Evolutionary conservation across 2,329 filamentous ascomycete species (phyloP).

Genomic region (Pseudocercospora crystallina): DNA sequence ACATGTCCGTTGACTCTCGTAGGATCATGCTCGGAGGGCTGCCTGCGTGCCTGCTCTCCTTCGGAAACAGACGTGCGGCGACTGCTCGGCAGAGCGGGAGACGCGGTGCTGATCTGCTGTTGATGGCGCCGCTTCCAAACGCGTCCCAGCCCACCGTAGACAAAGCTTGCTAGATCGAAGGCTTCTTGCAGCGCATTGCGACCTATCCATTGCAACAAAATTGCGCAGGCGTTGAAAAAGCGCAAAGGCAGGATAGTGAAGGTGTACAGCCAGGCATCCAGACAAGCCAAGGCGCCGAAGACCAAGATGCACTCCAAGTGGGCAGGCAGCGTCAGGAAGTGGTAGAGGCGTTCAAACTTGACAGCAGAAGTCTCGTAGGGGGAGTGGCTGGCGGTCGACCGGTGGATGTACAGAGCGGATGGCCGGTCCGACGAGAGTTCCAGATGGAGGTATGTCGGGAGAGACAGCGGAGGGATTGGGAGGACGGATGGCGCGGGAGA

Average conservation of each 20-base stretch:
- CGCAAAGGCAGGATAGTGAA: constrained; percentile 92
- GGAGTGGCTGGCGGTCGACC: constrained; percentile 56
- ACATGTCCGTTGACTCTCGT: constrained; percentile 11
- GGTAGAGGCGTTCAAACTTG: constrained; percentile 87
- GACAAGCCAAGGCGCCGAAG: constrained; percentile 86
- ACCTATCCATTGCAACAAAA: constrained; percentile 76
- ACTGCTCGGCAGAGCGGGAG: constrained; percentile 12
- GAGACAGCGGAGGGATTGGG: constrained; percentile 61
- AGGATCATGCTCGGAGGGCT: background rate
- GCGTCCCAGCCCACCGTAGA: constrained; percentile 75
- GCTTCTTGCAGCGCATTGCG: constrained; percentile 70
- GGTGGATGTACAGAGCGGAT: constrained; percentile 64
- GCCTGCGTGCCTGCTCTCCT: constrained; percentile 10
- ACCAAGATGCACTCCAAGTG: constrained; percentile 80
- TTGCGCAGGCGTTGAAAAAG: constrained; percentile 75
- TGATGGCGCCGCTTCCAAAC: constrained; percentile 61
- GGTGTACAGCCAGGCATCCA: constrained; percentile 95
- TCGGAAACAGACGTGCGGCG: constrained; percentile 22
- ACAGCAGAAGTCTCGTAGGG: constrained; percentile 91
- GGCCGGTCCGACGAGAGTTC: constrained; percentile 62
- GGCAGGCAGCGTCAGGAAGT: constrained; percentile 79
- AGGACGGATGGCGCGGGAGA: constrained; percentile 54
- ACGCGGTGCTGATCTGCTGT: background rate
- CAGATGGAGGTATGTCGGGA: constrained; percentile 65
- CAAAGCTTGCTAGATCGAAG: constrained; percentile 69